Evolutionary conservation across 345 rosid species (phyloP).

Genomic region (Ceriops decandra): DNA sequence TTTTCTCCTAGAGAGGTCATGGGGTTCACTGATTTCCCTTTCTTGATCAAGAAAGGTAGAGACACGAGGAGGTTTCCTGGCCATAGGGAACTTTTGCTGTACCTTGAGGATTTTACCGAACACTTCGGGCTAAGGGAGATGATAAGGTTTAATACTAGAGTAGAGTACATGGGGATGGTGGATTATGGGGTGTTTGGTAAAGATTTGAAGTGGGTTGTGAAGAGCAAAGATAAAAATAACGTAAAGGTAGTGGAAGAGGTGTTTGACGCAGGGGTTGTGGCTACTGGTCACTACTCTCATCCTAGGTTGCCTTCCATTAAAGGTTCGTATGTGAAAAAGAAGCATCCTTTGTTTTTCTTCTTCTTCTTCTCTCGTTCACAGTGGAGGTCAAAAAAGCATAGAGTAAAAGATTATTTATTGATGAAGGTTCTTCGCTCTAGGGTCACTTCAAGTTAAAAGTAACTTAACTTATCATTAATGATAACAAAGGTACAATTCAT

Average conservation of each 20-base stretch:
- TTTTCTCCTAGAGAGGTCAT: constrained; percentile 79
- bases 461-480: too few species aligned
- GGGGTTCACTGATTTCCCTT: constrained; percentile 90
- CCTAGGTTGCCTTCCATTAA: constrained; percentile 73
- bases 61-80: constrained; percentile 88
- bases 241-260: constrained; percentile 58
- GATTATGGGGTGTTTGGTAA: constrained; percentile 41
- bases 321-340: constrained; percentile 35
- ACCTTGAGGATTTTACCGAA: constrained; percentile 67
- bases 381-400: background rate
- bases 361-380: too few species aligned
- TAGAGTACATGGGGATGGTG: constrained; percentile 65
- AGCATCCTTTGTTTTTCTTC: too few species aligned
- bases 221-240: constrained; percentile 36
- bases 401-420: background rate
- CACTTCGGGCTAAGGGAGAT: constrained; percentile 60
- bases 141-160: constrained; percentile 73
- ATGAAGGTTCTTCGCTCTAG: too few species aligned
- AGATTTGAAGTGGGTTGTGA: constrained; percentile 67
- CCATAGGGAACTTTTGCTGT: constrained; percentile 71
- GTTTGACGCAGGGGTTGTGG: constrained; percentile 87
- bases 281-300: constrained; percentile 79
- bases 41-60: constrained; percentile 63
- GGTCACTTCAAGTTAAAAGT: background rate
- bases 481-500: too few species aligned